Evolutionary conservation across 1,284 basidiomycete genomes (phyloP), one percentile per base, ranked within the genome.

Genomic region (Megacollybia platyphylla): DNA sequence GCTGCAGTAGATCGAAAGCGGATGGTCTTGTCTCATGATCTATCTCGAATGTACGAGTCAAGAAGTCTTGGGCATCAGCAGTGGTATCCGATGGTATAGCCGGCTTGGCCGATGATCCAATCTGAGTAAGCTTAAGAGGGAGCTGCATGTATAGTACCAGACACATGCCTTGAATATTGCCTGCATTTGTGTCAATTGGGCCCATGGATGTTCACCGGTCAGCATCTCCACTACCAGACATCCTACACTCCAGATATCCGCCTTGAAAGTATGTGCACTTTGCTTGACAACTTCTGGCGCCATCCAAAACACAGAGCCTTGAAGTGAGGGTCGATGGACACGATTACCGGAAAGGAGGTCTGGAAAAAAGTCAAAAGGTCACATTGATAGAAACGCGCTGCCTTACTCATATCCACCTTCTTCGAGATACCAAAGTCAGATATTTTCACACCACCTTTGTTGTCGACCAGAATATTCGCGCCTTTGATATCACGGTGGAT

Each of bases 241-340:
- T 2, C 96, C 96, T 0, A 99, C 82, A 54, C 87, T 91, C 96
- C 96, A 99, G 42, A 98, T 97, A 60, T 98, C 96, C 5, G 93
- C 93, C 56, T 97, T 97, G 53, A 75, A 76, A 4, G 93, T 96
- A 58, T 97, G 93, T 1, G 77, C 75, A 13, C 84, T 93, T 63
- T 98, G 94, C 59, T 96, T 93, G 46, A 98, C 94, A 10, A 97
- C 92, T 58, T 99, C 96, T 0, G 92, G 92, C 0, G 92, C 92
- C 92, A 96, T 97, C 92, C 94, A 97, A 63, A 96, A 97, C 11
- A 97, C 93, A 0, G 91, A 94, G 1, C 94, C 94, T 61, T 97
- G 94, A 13, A 97, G 63, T 1, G 92, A 97, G 0, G 90, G 89
- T 3, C 93, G 72, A 57, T 96, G 85, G 26, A 79, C 73, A 26